Base-by-base conservation (phyloP, 176 grass and related monocot species). In the Rhynchospora pubera region DNA sequence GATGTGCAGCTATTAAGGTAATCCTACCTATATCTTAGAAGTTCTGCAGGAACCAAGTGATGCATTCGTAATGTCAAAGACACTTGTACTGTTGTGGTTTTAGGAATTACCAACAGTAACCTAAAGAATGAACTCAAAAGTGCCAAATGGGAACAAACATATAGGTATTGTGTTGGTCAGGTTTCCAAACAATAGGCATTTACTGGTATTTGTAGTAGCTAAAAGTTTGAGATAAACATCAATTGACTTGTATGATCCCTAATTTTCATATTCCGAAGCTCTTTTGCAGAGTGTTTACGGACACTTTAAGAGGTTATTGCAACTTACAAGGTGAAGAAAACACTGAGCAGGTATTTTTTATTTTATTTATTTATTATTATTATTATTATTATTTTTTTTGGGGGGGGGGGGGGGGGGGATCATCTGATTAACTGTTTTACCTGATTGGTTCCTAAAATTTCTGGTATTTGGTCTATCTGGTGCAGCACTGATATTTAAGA, bases 1-100 rank as follows among this genome's bases (percentile, higher is more conserved):
- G 92, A 98, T 62, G 89, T 94, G 47, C 84, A 91, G 78, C 88
- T 98, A 44, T 81, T 98, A 78, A 98, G 95, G 95, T 98, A 70
- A 84, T 79, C 80, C 62, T 85, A 47, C 2, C 21, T n/a, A 64
- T 86, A 63, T 91, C 79, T 19, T 79, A 23, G 62, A 34, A 44
- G 16, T 83, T 32, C 56, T 82, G 39, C 11, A 13, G 12, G 1
- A 69, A 66, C 28, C 34, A 19, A 53, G 71, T 51, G 45, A 26
- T 53, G 14, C 22, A 28, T 53, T 28, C 19, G 52, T 53, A 22
- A 75, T 47, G 51, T 52, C 12, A 75, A 51, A 1, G 21, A 13
- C 22, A 52, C 21, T 51, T 12, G 68, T 48, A 72, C 68, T 22
- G 22, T 9, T 48, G 68, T 72, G 44, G 7, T 48, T 51, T 51